Conservation (phyloP, 23 red algal genomes). For the Gracilaria caudata region DNA sequence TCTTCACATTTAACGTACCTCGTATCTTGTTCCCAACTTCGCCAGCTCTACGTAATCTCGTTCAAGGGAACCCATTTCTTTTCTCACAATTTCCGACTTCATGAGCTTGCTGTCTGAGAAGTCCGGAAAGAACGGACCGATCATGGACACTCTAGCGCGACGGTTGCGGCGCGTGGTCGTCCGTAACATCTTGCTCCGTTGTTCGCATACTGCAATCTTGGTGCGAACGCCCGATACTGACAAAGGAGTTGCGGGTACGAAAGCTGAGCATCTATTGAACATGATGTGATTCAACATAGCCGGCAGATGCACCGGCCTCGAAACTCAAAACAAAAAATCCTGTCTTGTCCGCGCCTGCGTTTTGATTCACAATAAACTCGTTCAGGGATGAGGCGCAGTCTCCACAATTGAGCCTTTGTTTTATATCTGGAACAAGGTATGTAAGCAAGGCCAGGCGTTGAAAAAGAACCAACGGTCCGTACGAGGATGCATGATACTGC, state of each 20-base stretch:
- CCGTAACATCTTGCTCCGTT: background rate
- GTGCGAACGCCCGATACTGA: background rate
- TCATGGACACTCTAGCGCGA: constrained; percentile 36
- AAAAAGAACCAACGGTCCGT: background rate
- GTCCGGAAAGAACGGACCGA: constrained; percentile 67
- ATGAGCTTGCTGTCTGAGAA: constrained; percentile 55
- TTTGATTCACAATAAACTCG: too few species aligned
- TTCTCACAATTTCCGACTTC: constrained; percentile 67
- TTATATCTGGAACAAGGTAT: too few species aligned
- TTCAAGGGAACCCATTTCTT: constrained; percentile 67
- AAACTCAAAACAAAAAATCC: background rate
- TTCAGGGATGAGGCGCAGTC: too few species aligned
- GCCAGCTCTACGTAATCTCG: constrained; percentile 57
- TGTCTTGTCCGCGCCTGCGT: background rate
- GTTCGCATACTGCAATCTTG: background rate
- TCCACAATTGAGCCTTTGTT: too few species aligned
- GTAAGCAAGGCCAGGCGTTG: background rate
- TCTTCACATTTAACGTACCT: constrained; percentile 23
- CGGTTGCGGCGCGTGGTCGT: background rate
- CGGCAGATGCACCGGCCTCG: background rate
- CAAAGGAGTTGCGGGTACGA: background rate
- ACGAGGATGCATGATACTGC: background rate
- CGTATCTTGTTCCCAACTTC: constrained; percentile 43
- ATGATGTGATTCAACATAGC: background rate
- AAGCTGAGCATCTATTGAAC: constrained; percentile 4